Base-by-base conservation (phyloP, 192 early-diverging fungal genomes). In the Pilaira anomala region DNA sequence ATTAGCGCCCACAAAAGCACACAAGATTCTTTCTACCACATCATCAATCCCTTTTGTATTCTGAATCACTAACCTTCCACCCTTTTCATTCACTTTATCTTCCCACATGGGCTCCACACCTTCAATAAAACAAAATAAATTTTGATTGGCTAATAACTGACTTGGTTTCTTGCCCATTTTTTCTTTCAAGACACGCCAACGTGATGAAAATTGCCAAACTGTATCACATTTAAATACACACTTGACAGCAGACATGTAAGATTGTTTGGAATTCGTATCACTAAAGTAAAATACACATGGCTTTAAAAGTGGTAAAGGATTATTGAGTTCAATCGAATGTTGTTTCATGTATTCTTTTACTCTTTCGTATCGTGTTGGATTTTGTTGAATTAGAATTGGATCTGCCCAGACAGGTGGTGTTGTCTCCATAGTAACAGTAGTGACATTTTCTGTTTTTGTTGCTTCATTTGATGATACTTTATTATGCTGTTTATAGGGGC, bases 81-180 rank as follows among this genome's bases (percentile, higher is more conserved):
- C 91, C 16, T 84, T 75, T 48, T 73, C 68, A 78, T 92, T 92
- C n/a, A 62, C 67, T 3, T 83, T 83, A 61, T 92, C 91, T 79
- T 92, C 91, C 88, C 91, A 91, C 82, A 84, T 83, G 2, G 91
- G 91, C 60, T 87, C 77, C 44, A 92, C 78, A 0, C 87, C 87
- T 36, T 83, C 72, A 53, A 84, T 78, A 74, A 92, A 92, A 62
- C 76, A 83, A 36, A 79, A 76, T 26, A 91, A 48, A 40, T 88
- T 88, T 60, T 90, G 90, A 70, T 92, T 89, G 16, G 78, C 33
- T 19, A 66, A 48, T 68, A 79, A 70, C n/a, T 69, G 67, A 0
- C 74, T 69, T 11, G 76, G 76, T 40, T 63, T 59, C 7, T 29
- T 21, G 2, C 68, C 62, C 3, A 69, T 66, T 11, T 54, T 53